Conservation (phyloP, 306 rosid species). For the Quercus alba region DNA sequence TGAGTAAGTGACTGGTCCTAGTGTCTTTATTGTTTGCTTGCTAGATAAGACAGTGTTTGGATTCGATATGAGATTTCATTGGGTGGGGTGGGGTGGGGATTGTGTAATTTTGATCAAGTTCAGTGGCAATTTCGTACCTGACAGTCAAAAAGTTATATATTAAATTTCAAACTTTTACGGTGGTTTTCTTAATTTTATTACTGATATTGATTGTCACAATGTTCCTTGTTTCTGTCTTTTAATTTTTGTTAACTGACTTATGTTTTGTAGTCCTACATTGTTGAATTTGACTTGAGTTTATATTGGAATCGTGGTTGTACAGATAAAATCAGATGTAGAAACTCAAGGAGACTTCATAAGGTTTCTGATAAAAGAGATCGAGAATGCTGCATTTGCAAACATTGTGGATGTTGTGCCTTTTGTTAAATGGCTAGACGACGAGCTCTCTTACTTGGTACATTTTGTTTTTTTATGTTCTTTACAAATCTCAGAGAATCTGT, state of each 20-base stretch:
- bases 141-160: neutral
- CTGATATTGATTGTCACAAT: too few relatives aligned
- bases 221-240: too few relatives aligned
- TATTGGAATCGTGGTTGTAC: slow-evolving; percentile 6
- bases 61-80: slow-evolving; percentile 29
- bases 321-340: slow-evolving; percentile 96
- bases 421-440: slow-evolving; percentile 98
- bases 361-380: slow-evolving; percentile 87
- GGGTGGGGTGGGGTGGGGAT: neutral
- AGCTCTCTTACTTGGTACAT: slow-evolving; percentile 88
- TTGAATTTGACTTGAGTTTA: neutral
- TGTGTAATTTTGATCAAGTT: slow-evolving; percentile 29
- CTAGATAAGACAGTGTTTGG: slow-evolving; percentile 45
- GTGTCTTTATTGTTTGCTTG: slow-evolving; percentile 21
- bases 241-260: too few relatives aligned
- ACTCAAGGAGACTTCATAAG: slow-evolving; percentile 93
- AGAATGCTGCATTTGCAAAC: slow-evolving; percentile 75
- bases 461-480: neutral
- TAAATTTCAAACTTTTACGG: too few relatives aligned
- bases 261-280: too few relatives aligned
- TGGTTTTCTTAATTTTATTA: too few relatives aligned
- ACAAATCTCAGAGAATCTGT: neutral
- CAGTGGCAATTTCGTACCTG: slow-evolving; percentile 16
- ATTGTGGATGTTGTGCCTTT: slow-evolving; percentile 90
- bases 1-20: slow-evolving; percentile 19